A percentile compares a stretch with the other conserved stretches of the same genome.
These are phyloP conservation scores for Verticillium dahliae DNA, from an alignment of 2,329 filamentous ascomycete species.

Conservation along the genomic window DNA sequence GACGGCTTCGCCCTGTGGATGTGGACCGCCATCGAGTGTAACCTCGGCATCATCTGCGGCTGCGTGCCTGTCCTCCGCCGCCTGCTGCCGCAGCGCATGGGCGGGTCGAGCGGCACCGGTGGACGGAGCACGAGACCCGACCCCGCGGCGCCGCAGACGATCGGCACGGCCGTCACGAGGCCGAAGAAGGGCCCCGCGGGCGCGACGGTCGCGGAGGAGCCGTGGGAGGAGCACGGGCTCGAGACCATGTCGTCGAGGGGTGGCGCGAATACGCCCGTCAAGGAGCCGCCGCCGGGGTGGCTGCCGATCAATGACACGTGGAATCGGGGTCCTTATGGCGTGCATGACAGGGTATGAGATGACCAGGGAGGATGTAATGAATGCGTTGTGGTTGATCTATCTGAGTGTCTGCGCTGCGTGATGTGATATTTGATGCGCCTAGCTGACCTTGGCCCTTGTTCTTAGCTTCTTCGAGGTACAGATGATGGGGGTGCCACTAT, in stretches of 20 bases:
- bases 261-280: neutral
- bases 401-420: too few species aligned
- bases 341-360: neutral
- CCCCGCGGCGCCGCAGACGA: neutral
- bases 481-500: too few species aligned
- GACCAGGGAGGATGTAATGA: neutral
- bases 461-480: too few species aligned
- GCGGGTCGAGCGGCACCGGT: neutral
- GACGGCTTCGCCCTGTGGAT: slow-evolving; percentile 32
- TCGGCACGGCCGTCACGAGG: neutral
- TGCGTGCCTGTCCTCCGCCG: slow-evolving; percentile 27
- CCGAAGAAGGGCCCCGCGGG: neutral
- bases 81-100: slow-evolving; percentile 4
- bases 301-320: neutral
- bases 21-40: slow-evolving; percentile 33
- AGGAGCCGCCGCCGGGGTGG: neutral
- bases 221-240: neutral
- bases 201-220: neutral
- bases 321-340: neutral
- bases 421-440: too few species aligned
- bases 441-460: too few species aligned
- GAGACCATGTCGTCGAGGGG: neutral
- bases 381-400: neutral
- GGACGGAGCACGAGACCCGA: neutral
- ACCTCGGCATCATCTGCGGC: slow-evolving; percentile 33